Evolutionary conservation across 805 yeast species (phyloP).

Genomic region (Yarrowia sp.): DNA sequence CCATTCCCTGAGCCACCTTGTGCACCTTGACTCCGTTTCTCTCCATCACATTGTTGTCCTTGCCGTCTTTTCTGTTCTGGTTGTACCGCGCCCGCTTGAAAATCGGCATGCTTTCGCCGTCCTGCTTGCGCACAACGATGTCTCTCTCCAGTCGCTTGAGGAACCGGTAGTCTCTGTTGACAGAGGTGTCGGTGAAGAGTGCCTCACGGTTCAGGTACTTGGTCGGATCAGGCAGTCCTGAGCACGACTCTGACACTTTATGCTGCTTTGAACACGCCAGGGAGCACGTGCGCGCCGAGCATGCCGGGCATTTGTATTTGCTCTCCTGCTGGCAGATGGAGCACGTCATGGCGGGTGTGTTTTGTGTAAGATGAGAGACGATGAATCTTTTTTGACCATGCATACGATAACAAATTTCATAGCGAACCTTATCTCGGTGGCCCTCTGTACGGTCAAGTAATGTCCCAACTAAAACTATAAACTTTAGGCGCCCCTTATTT

Average conservation of each 20-base stretch:
- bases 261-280: slow-evolving; percentile 69
- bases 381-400: slow-evolving; percentile 13
- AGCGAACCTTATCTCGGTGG: not conserved
- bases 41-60: slow-evolving; percentile 33
- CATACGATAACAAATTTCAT: slow-evolving; percentile 25
- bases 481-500: not conserved
- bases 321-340: slow-evolving; percentile 47
- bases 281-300: slow-evolving; percentile 65
- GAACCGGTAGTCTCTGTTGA: slow-evolving; percentile 84
- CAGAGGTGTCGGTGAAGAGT: slow-evolving; percentile 44
- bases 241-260: slow-evolving; percentile 59
- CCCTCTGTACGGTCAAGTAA: not conserved
- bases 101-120: slow-evolving; percentile 40
- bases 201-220: slow-evolving; percentile 52
- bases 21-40: slow-evolving; percentile 66
- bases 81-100: slow-evolving; percentile 36
- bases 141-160: slow-evolving; percentile 58
- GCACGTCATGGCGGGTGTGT: slow-evolving; percentile 39
- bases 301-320: slow-evolving; percentile 81
- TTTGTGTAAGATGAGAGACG: not conserved
- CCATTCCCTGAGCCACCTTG: slow-evolving; percentile 71
- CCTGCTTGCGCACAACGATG: slow-evolving; percentile 53
- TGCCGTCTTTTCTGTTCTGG: slow-evolving; percentile 44
- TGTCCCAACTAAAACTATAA: not conserved
- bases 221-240: slow-evolving; percentile 64